Percentiles rank a stretch among this genome's conserved stretches.
Conservation (phyloP, 371 early-diverging fungal genomes). For the Parasitella parasitica region DNA sequence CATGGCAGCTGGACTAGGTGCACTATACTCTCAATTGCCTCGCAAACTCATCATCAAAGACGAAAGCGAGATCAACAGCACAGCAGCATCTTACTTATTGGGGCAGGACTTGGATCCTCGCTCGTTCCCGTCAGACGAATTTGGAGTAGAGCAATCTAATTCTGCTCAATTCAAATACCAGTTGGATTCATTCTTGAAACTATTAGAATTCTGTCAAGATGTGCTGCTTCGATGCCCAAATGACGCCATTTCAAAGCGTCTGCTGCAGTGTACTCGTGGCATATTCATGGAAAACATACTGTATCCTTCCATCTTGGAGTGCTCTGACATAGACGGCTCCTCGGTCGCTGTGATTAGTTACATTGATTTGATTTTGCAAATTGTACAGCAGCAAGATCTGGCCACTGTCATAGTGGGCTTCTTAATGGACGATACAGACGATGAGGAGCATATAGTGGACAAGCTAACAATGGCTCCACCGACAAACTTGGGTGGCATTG, state of each 20-base stretch:
- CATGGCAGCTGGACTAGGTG: slow-evolving; percentile 85
- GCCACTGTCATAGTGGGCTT: slow-evolving; percentile 74
- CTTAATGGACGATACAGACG: slow-evolving; percentile 67
- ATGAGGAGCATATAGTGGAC: neutral
- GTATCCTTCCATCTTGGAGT: slow-evolving; percentile 82
- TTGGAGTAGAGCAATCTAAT: slow-evolving; percentile 53
- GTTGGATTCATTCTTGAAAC: slow-evolving; percentile 75
- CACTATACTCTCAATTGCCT: slow-evolving; percentile 91
- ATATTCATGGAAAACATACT: slow-evolving; percentile 86
- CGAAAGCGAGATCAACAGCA: slow-evolving; percentile 30
- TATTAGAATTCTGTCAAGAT: slow-evolving; percentile 84
- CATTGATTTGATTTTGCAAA: slow-evolving; percentile 78
- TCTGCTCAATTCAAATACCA: slow-evolving; percentile 71
- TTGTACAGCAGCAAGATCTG: slow-evolving; percentile 73
- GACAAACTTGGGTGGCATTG: neutral
- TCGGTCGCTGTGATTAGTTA: slow-evolving; percentile 90
- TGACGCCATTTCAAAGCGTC: slow-evolving; percentile 58
- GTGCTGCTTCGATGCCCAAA: slow-evolving; percentile 81
- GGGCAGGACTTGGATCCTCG: slow-evolving; percentile 36
- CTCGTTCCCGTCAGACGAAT: slow-evolving; percentile 11
- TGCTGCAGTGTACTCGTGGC: slow-evolving; percentile 68
- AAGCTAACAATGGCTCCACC: neutral
- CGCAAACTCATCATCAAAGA: slow-evolving; percentile 67
- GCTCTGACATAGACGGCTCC: slow-evolving; percentile 90
- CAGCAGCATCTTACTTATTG: slow-evolving; percentile 46